Evolutionary conservation across 75 land plant species (phyloP).

Genomic region (Pinus taeda): DNA sequence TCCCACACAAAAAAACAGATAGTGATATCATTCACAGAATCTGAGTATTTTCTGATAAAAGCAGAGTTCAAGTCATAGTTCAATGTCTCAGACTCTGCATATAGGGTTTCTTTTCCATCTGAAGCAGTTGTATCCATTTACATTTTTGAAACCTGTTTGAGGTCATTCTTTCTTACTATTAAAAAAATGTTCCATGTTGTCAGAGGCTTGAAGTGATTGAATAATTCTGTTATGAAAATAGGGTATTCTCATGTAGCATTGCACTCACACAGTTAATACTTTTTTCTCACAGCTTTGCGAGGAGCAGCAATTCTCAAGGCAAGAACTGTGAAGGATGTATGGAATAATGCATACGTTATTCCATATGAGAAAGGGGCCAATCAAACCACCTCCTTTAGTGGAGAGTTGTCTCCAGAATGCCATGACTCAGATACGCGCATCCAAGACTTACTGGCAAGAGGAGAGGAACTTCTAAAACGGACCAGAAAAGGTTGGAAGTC

Average conservation of each 20-base stretch:
- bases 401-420: slow-evolving; percentile 68
- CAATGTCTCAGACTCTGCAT: neutral
- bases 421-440: slow-evolving; percentile 62
- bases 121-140: no score
- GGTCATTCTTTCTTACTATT: no score
- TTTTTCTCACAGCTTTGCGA: slow-evolving; percentile 32
- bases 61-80: neutral
- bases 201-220: neutral
- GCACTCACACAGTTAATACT: neutral
- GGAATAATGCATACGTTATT: slow-evolving; percentile 84
- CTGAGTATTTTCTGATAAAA: neutral
- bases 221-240: neutral
- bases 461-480: slow-evolving; percentile 82
- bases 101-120: neutral
- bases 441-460: slow-evolving; percentile 71
- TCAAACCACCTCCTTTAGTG: slow-evolving; percentile 30
- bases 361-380: slow-evolving; percentile 70
- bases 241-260: neutral
- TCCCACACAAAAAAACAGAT: no score
- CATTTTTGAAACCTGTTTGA: no score
- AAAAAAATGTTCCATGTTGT: neutral
- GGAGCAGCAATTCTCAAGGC: slow-evolving; percentile 91
- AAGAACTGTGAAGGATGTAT: slow-evolving; percentile 76
- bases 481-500: slow-evolving; percentile 68
- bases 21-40: neutral